Base-by-base conservation (phyloP, 2,329 filamentous ascomycete species). In the Verticillium alfalfae region DNA sequence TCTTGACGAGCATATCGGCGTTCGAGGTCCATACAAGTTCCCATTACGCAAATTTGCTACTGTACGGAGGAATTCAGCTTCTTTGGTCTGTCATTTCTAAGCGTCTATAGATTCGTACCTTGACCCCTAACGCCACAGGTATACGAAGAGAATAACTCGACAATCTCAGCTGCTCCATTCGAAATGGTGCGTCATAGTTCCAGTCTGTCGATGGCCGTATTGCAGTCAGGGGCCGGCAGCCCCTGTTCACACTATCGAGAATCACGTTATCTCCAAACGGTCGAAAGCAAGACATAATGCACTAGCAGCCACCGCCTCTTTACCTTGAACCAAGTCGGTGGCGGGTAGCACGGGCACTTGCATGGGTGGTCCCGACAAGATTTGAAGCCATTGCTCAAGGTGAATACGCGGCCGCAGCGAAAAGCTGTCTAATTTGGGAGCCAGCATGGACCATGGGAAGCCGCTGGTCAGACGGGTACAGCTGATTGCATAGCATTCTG, bases 281-380 rank as follows among this genome's bases (percentile, higher is more conserved):
- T 56, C 38, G 63, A 59, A 64, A 58, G 57, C n/a, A 38, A 39
- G 15, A 41, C 55, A 41, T 39, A 12, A 39, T 54, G 45, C n/a
- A 22, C 45, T 52, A 18, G 45, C 45, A 18, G 45, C 45, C 45
- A 18, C 45, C 45, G 22, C 45, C 45, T 31, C 45, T 52, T 10
- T 12, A 52, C 45, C 5, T 22, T 6, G 13, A 22, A 12, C 45
- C 12, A 18, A 12, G 45, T 3, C 18, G 18, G 18, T 12, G 18
- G 18, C 9, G 45, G 45, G 45, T 8, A 49, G 22, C 18, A 26
- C 45, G 45, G 45, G 9, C 45, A 52, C 45, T 9, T 52, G 45
- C 45, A 52, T 52, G 45, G 45, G 8, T 8, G n/a, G 22, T 31
- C 45, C 45, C 45, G 45, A 18, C 12, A 12, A 13, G 45, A n/a